Percentiles rank a stretch among this genome's conserved stretches.
phyloP scores from a whole-genome alignment of 805 yeast species.

The Zygosaccharomyces bisporus region DNA sequence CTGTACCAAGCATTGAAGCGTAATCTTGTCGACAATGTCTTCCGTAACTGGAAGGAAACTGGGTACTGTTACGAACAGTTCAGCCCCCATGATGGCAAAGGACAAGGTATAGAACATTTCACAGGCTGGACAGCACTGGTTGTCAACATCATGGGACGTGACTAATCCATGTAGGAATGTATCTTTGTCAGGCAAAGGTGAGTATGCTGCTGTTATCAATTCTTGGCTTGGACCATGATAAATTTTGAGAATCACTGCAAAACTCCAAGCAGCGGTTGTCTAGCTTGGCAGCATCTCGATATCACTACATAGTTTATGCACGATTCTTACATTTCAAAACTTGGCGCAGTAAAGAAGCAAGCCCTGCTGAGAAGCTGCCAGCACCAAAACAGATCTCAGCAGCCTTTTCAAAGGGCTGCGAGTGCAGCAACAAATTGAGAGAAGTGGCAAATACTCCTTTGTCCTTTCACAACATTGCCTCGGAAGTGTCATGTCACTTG shows the following conservation, averaged over 20 bases:
- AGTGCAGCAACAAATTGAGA: too few relatives aligned
- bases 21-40: constrained; percentile 67
- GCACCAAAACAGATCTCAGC: neutral
- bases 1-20: constrained; percentile 57
- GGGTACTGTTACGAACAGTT: constrained; percentile 93
- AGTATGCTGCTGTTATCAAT: too few relatives aligned
- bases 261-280: neutral
- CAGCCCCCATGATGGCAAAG: constrained; percentile 67
- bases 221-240: too few relatives aligned
- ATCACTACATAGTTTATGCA: neutral
- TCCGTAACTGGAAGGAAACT: constrained; percentile 62
- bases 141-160: constrained; percentile 60
- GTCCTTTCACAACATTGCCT: too few relatives aligned
- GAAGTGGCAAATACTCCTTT: too few relatives aligned
- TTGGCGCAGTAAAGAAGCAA: neutral
- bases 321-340: neutral
- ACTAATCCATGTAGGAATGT: too few relatives aligned
- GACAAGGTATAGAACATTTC: constrained; percentile 82
- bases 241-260: neutral
- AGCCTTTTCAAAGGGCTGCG: neutral
- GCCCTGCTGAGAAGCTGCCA: neutral
- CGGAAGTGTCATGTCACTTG: neutral
- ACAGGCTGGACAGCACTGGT: constrained; percentile 92
- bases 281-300: neutral
- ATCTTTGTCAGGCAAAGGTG: too few relatives aligned